These are phyloP conservation scores for Pseudodiploospora longispora DNA, from an alignment of 2,329 filamentous ascomycete species.

Conservation along the genomic window DNA sequence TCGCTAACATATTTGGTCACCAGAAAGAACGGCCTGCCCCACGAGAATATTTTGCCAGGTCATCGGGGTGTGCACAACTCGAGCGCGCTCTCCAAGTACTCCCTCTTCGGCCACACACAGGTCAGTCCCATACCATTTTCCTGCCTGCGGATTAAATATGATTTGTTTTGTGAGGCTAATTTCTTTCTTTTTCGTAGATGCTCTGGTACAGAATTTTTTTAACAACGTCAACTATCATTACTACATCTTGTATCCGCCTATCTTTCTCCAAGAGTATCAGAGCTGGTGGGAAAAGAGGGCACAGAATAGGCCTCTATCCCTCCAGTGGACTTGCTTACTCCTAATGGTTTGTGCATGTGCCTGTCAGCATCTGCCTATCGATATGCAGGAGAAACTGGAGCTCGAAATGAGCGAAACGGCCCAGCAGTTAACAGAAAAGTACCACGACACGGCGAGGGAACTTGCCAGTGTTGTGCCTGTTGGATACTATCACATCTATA, in stretches of 20 bases:
- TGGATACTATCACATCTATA: conserved; percentile 20
- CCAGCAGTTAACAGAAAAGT: conserved; percentile 16
- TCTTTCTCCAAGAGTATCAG: conserved; percentile 21
- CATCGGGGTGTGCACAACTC: conserved; percentile 15
- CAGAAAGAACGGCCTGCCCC: conserved; percentile 10
- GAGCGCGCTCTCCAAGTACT: conserved; percentile 16
- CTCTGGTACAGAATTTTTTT: conserved; percentile 20
- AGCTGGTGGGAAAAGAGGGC: conserved; percentile 21
- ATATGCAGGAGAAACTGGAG: conserved; percentile 14
- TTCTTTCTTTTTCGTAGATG: conserved; percentile 12
- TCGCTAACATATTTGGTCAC: too few species aligned
- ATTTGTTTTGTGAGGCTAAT: background rate
- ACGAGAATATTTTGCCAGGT: conserved; percentile 12
- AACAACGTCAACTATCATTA: conserved; percentile 24
- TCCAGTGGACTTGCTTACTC: conserved; percentile 23
- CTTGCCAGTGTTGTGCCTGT: conserved; percentile 18
- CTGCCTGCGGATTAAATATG: background rate
- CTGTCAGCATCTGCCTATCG: conserved; percentile 19
- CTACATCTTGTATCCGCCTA: conserved; percentile 23
- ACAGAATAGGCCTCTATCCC: conserved; percentile 12
- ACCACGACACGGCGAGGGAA: conserved; percentile 17
- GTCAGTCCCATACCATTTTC: conserved; percentile 7
- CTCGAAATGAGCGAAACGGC: conserved; percentile 11
- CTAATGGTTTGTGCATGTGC: conserved; percentile 21
- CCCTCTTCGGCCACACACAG: conserved; percentile 18